These are phyloP conservation scores for Phytophthora cactorum DNA, from an alignment of 352 stramenopile genomes.

Conservation along the genomic window DNA sequence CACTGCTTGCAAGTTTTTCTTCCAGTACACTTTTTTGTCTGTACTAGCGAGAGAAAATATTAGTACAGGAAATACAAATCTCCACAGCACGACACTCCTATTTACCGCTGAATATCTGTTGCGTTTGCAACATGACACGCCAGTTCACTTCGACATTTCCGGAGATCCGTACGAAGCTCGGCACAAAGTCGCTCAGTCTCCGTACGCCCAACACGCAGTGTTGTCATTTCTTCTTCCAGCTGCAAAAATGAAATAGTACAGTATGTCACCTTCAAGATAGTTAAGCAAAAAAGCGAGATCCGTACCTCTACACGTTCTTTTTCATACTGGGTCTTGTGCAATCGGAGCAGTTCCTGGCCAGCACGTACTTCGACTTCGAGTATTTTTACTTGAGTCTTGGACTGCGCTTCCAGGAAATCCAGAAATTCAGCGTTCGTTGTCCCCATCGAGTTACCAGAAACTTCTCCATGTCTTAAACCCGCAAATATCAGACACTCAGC, in stretches of 20 bases:
- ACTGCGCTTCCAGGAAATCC: constrained; percentile 49
- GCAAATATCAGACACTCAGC: constrained; percentile 21
- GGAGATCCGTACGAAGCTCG: constrained; percentile 50
- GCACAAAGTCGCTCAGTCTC: constrained; percentile 57
- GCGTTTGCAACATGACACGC: constrained; percentile 55
- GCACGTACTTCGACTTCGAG: constrained; percentile 68
- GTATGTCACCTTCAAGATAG: too few relatives aligned
- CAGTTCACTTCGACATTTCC: constrained; percentile 59
- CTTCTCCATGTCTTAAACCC: constrained; percentile 2
- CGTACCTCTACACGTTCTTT: constrained; percentile 53
- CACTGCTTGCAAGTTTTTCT: constrained; percentile 43
- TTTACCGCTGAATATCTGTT: constrained; percentile 55
- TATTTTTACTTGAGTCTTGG: constrained; percentile 55
- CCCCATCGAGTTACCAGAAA: neutral
- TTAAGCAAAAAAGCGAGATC: too few relatives aligned
- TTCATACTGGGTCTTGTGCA: constrained; percentile 62
- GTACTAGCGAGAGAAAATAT: constrained; percentile 3
- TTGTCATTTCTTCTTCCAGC: constrained; percentile 59
- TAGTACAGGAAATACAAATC: neutral
- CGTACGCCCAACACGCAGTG: constrained; percentile 40
- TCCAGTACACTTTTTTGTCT: constrained; percentile 64
- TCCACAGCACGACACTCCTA: neutral
- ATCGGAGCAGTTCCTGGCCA: constrained; percentile 60
- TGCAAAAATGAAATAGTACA: constrained; percentile 10
- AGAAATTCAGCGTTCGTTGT: constrained; percentile 42